phyloP scores from a whole-genome alignment of 2,329 filamentous ascomycete genomes.

The Exophiala phaeomuriformis region DNA sequence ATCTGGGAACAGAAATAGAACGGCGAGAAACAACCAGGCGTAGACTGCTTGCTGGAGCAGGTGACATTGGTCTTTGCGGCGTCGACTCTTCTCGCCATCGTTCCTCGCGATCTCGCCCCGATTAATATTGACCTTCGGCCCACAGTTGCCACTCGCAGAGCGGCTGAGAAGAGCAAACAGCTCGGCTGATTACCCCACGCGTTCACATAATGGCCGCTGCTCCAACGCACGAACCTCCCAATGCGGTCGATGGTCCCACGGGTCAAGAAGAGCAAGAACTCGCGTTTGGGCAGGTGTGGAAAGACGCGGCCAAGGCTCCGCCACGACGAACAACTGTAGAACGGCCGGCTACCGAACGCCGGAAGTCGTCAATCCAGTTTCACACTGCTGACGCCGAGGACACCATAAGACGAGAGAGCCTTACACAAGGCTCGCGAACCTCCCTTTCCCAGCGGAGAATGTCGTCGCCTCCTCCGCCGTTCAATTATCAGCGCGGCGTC shows the following conservation, averaged over 20 bases:
- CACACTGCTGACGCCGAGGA: slow-evolving; percentile 25
- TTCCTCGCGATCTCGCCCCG: background rate
- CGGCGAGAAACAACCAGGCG: background rate
- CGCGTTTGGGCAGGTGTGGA: slow-evolving; percentile 25
- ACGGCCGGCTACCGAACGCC: slow-evolving; percentile 11
- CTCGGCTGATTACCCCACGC: slow-evolving; percentile 11
- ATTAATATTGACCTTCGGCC: slow-evolving; percentile 3
- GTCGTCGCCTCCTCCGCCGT: slow-evolving; percentile 37
- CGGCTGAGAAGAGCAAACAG: background rate
- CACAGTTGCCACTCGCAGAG: background rate
- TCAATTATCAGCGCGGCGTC: slow-evolving; percentile 59
- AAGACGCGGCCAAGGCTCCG: slow-evolving; percentile 18
- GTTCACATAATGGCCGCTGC: slow-evolving; percentile 12
- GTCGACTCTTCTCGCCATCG: background rate
- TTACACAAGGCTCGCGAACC: slow-evolving; percentile 18
- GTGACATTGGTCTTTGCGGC: slow-evolving; percentile 7
- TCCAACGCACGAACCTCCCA: slow-evolving; percentile 8
- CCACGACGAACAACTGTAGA: slow-evolving; percentile 11
- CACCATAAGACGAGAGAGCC: slow-evolving; percentile 25
- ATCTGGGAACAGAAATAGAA: background rate
- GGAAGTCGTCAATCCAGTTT: slow-evolving; percentile 27
- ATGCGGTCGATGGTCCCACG: background rate
- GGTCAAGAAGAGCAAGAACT: slow-evolving; percentile 23
- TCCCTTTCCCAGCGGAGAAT: slow-evolving; percentile 26
- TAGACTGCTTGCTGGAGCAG: slow-evolving; percentile 14